Evolutionary conservation across 768 basidiomycete genomes (phyloP).

Genomic region (Megacollybia marginata): DNA sequence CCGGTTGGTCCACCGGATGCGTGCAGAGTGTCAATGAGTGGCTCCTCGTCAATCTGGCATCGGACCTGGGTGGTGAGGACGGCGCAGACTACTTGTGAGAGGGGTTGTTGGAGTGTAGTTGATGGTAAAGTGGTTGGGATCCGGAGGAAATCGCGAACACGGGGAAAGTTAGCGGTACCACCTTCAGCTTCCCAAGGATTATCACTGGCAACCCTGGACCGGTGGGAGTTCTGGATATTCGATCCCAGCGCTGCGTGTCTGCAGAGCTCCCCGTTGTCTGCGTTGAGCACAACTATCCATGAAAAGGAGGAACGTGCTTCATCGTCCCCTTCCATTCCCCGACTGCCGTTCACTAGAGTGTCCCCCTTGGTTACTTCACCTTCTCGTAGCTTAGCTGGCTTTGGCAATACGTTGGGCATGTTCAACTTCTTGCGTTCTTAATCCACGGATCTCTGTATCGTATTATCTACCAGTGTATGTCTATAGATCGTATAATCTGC

Average conservation of each 20-base stretch:
- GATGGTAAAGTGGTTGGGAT: slow-evolving; percentile 59
- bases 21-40: slow-evolving; percentile 28
- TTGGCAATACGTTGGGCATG: slow-evolving; percentile 71
- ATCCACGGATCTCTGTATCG: neutral
- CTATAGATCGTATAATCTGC: neutral
- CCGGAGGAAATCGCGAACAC: slow-evolving; percentile 51
- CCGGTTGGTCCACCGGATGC: slow-evolving; percentile 11
- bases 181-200: slow-evolving; percentile 33
- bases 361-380: slow-evolving; percentile 46
- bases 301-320: slow-evolving; percentile 11
- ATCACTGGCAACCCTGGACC: slow-evolving; percentile 57
- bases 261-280: slow-evolving; percentile 44
- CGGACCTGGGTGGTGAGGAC: slow-evolving; percentile 47
- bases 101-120: slow-evolving; percentile 71
- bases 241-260: slow-evolving; percentile 45
- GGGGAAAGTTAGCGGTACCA: slow-evolving; percentile 16
- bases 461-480: neutral
- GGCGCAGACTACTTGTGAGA: slow-evolving; percentile 56
- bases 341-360: slow-evolving; percentile 77
- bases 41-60: slow-evolving; percentile 43
- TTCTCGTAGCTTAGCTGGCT: slow-evolving; percentile 57
- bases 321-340: slow-evolving; percentile 30
- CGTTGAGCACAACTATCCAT: slow-evolving; percentile 24
- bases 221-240: slow-evolving; percentile 82
- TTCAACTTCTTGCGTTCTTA: slow-evolving; percentile 29